phyloP scores from a whole-genome alignment of 441 rosid species.

The Hypseocharis bilobata region DNA sequence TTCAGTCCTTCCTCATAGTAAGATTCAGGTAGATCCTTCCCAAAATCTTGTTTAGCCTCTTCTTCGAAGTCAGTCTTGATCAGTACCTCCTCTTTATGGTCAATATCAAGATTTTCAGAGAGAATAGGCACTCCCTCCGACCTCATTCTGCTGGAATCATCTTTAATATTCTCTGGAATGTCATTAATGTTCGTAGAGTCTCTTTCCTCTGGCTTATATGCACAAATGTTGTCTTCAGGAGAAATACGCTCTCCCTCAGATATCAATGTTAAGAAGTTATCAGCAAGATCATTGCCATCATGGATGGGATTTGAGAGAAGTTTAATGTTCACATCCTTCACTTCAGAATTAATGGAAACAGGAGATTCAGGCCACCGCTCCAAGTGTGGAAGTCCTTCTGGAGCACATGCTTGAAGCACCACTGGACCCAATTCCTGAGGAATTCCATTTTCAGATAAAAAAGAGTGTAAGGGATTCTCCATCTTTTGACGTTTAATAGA shows the following conservation, averaged over 20 bases:
- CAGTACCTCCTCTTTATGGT: slow-evolving; percentile 19
- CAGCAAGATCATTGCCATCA: slow-evolving; percentile 10
- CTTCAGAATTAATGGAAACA: slow-evolving; percentile 29
- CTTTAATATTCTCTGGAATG: not conserved
- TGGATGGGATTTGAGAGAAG: slow-evolving; percentile 14
- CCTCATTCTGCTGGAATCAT: slow-evolving; percentile 15
- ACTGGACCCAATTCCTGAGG: slow-evolving; percentile 17
- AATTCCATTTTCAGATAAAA: slow-evolving; percentile 21
- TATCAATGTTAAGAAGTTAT: not conserved
- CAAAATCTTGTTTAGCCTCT: slow-evolving; percentile 14
- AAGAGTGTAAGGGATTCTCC: slow-evolving; percentile 16
- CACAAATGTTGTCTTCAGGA: slow-evolving; percentile 16
- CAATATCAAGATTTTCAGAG: slow-evolving; percentile 19
- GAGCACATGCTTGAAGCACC: slow-evolving; percentile 20
- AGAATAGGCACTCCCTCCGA: slow-evolving; percentile 6
- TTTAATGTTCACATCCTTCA: slow-evolving; percentile 18
- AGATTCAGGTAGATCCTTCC: slow-evolving; percentile 14
- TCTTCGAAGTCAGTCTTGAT: slow-evolving; percentile 11
- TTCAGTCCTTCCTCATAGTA: slow-evolving; percentile 17
- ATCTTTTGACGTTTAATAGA: slow-evolving; percentile 31
- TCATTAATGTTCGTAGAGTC: not conserved
- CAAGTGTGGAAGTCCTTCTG: slow-evolving; percentile 27
- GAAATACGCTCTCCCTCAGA: slow-evolving; percentile 16
- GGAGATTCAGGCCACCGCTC: slow-evolving; percentile 35
- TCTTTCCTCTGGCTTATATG: slow-evolving; percentile 4